Conservation (phyloP, 2,329 filamentous ascomycete species). For the Keithomyces neogunnii region DNA sequence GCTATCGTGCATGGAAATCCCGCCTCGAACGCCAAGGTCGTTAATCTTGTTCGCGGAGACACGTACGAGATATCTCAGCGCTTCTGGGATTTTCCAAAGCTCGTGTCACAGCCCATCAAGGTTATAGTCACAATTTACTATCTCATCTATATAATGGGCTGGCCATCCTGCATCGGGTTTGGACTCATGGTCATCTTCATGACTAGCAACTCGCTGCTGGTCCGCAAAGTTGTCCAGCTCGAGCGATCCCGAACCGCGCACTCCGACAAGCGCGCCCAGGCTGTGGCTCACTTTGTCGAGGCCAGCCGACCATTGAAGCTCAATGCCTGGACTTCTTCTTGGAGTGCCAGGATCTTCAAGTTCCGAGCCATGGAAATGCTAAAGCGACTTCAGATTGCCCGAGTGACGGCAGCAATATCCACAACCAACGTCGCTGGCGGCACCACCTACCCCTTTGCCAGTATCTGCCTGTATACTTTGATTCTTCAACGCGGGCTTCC, state of each 20-base stretch:
- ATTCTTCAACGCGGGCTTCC: constrained; percentile 59
- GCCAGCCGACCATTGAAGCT: constrained; percentile 59
- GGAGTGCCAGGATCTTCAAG: constrained; percentile 26
- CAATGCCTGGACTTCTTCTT: constrained; percentile 30
- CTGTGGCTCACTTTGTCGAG: constrained; percentile 79
- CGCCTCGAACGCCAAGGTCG: constrained; percentile 81
- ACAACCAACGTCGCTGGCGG: constrained; percentile 65
- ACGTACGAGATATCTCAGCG: constrained; percentile 75
- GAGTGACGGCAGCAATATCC: constrained; percentile 40
- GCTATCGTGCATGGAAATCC: constrained; percentile 31
- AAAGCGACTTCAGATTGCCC: constrained; percentile 27
- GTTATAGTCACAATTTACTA: constrained; percentile 60
- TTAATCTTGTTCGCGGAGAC: constrained; percentile 77
- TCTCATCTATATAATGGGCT: constrained; percentile 67
- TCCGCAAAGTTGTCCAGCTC: constrained; percentile 56
- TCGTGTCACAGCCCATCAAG: constrained; percentile 69
- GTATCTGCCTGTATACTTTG: constrained; percentile 74
- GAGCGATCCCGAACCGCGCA: constrained; percentile 64
- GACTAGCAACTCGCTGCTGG: constrained; percentile 57
- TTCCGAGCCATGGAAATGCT: constrained; percentile 27
- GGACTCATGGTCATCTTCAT: constrained; percentile 62
- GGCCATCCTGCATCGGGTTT: constrained; percentile 67
- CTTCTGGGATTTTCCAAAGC: constrained; percentile 79
- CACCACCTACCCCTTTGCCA: constrained; percentile 68
- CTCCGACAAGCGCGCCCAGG: constrained; percentile 71